phyloP scores from a whole-genome alignment of 164 flowering plant genomes.

The Vitis rupestris region DNA sequence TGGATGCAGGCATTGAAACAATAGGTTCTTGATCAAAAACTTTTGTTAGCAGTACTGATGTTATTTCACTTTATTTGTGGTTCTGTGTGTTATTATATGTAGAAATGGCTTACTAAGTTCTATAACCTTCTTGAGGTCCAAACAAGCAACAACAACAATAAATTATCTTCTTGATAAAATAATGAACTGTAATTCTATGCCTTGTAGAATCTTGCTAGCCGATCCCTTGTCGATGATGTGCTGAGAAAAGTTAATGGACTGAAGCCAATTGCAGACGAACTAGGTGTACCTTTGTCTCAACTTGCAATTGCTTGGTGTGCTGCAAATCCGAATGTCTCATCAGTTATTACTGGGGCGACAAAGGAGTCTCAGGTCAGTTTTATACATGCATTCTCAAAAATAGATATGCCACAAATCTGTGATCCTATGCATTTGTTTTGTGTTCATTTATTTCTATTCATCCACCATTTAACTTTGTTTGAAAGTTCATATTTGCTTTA shows the following conservation, averaged over 20 bases:
- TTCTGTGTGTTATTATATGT: no score
- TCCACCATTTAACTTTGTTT: no score
- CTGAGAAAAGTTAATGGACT: conserved; percentile 81
- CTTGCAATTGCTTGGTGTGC: conserved; percentile 99
- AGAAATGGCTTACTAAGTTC: neutral
- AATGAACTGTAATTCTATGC: neutral
- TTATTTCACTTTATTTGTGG: no score
- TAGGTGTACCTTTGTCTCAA: conserved; percentile 85
- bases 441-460: neutral
- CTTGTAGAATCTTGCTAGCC: conserved; percentile 79
- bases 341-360: conserved; percentile 98
- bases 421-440: neutral
- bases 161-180: neutral
- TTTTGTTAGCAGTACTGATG: no score
- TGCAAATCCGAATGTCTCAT: conserved; percentile 91
- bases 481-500: neutral
- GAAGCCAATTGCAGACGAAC: conserved; percentile 89
- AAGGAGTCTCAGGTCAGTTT: conserved; percentile 83
- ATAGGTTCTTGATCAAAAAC: no score
- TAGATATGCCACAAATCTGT: neutral
- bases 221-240: conserved; percentile 93
- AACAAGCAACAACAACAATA: no score
- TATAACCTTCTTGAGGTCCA: neutral
- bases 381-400: neutral
- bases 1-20: no score